Base-by-base conservation (phyloP, 805 yeast species). In the Zygoascus flipseniorum region DNA sequence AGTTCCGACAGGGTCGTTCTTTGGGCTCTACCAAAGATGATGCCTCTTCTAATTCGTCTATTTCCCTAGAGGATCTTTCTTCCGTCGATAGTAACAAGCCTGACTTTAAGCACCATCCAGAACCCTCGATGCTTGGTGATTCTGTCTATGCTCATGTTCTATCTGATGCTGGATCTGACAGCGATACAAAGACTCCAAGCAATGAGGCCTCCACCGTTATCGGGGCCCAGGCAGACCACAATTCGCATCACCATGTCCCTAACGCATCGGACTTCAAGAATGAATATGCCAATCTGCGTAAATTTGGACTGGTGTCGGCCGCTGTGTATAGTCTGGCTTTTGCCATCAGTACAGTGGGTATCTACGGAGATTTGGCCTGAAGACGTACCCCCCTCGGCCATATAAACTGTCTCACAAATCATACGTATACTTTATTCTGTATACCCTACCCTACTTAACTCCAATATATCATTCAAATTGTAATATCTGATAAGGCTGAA, bases 341-440 rank as follows among this genome's bases (percentile, higher is more conserved):
- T 35, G 46, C 59, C 41, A 54, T 56, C 23, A 37, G 56, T 19
- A 59, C 65, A 10, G 58, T 61, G 31, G 65, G 65, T 18, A 59
- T 61, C 47, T 61, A 61, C 46, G 65, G 65, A 9, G 65, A 61
- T 45, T 41, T 58, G 54, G 44, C 44, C 13, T 42, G 13, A 37
- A 37, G n/a, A 42, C 50, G 52, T 39, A 54, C 48, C 16, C 39
- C 8, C 39, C 8, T 35, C 16, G 39, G 4, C 39, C 8, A 35
- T n/a, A 13, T 35, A 35, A 35, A 35, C 16, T 11, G 39, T 35
- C 39, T 35, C 13, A 5, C 16, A 35, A 35, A 5, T 35, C 16
- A 35, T 35, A 35, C 2, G 39, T 35, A 35, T 35, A n/a, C 39
- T 35, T 23, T 23, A 23, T 23, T 35, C 39, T 11, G 39, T 35